phyloP scores from a whole-genome alignment of 495 filamentous ascomycete genomes.

The Amorphotheca resinae region DNA sequence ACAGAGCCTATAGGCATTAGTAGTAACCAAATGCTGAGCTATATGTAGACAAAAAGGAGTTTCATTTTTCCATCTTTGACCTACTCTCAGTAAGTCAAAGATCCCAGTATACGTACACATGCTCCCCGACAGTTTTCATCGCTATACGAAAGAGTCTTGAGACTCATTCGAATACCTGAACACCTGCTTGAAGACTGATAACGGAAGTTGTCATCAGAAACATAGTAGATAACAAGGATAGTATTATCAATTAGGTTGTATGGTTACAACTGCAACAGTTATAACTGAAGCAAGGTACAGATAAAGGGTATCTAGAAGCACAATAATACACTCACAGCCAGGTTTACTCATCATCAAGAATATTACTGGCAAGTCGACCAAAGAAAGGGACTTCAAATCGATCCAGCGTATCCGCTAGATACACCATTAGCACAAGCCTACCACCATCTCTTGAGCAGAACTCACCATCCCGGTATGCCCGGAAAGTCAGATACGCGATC shows the following conservation, averaged over 20 bases:
- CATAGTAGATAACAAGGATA: background rate
- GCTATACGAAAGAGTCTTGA: too few species aligned
- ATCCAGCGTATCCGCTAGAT: conserved; percentile 63
- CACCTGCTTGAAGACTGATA: too few species aligned
- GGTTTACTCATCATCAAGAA: conserved; percentile 77
- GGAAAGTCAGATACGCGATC: conserved; percentile 64
- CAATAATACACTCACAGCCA: background rate
- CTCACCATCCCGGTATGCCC: conserved; percentile 74
- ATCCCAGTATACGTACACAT: too few species aligned
- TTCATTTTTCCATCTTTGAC: too few species aligned
- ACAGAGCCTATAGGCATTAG: conserved; percentile 5
- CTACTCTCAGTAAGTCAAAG: too few species aligned
- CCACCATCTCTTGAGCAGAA: background rate
- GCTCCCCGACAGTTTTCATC: too few species aligned
- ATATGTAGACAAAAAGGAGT: conserved; percentile 1
- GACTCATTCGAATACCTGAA: too few species aligned
- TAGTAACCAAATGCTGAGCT: conserved; percentile 4
- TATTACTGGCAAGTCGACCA: conserved; percentile 70
- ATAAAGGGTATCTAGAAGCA: conserved; percentile 12
- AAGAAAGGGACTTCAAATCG: conserved; percentile 82
- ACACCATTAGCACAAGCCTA: conserved; percentile 15
- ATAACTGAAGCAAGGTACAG: too few species aligned
- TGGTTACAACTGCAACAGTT: conserved; percentile 2
- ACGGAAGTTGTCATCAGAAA: background rate
- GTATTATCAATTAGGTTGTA: conserved; percentile 14